phyloP scores from a whole-genome alignment of 2,329 filamentous ascomycete species.

The Stachybotrys echinatus region DNA sequence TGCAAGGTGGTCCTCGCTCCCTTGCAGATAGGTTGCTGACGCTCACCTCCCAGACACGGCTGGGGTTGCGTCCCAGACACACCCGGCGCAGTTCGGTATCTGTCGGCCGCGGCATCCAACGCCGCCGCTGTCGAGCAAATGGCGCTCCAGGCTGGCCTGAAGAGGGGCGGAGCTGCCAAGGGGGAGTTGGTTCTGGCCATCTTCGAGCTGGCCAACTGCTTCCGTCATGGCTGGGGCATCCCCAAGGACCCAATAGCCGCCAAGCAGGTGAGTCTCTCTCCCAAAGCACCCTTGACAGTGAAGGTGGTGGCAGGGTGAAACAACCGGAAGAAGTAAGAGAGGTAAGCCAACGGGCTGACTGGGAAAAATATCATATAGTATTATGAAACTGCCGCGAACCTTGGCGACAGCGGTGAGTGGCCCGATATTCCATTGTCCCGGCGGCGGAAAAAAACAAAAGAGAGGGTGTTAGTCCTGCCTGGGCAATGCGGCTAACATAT shows the following conservation, averaged over 20 bases:
- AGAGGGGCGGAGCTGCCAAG: constrained; percentile 90
- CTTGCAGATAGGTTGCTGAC: not conserved
- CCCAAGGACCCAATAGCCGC: constrained; percentile 81
- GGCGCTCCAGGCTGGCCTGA: constrained; percentile 80
- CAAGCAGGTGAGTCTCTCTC: constrained; percentile 49
- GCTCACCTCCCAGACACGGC: constrained; percentile 59
- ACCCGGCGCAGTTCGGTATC: constrained; percentile 70
- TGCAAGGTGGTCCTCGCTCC: no score
- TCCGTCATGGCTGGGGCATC: constrained; percentile 92
- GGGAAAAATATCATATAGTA: constrained; percentile 50
- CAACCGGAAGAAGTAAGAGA: no score
- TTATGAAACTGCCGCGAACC: constrained; percentile 94
- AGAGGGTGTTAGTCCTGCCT: not conserved
- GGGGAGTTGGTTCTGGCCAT: constrained; percentile 95
- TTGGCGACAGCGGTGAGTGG: constrained; percentile 78
- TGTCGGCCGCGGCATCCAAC: constrained; percentile 85
- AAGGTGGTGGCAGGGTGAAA: no score
- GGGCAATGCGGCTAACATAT: not conserved
- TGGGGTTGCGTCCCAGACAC: constrained; percentile 81
- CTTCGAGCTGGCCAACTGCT: constrained; percentile 89
- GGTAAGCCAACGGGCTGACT: not conserved
- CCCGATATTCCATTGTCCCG: no score
- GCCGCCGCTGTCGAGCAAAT: constrained; percentile 81
- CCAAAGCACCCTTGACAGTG: no score
- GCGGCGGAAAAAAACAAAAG: not conserved